Evolutionary conservation across 129 eudicot species (phyloP).

Genomic region (Pseudognaphalium luteoalbum): DNA sequence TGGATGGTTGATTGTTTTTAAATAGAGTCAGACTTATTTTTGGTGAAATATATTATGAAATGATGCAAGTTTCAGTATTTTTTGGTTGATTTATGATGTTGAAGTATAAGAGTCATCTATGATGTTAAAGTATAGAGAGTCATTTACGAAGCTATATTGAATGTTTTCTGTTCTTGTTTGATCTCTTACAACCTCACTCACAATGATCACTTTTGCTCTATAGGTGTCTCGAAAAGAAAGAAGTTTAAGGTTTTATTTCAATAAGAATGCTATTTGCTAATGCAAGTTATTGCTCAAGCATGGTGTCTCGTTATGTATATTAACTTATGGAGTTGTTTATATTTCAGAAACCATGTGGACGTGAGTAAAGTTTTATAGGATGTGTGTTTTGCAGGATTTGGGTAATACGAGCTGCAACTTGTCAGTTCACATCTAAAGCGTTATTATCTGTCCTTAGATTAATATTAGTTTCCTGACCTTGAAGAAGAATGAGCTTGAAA

Average conservation of each 20-base stretch:
- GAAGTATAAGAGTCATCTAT: neutral
- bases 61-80: constrained; percentile 13
- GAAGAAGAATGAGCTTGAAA: constrained; percentile 66
- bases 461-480: constrained; percentile 14
- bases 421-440: constrained; percentile 12
- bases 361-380: constrained; percentile 7
- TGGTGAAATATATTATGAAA: constrained; percentile 13
- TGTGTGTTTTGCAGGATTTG: constrained; percentile 44
- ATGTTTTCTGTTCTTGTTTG: neutral
- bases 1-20: neutral
- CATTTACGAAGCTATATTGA: constrained; percentile 8
- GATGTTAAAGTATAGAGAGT: constrained; percentile 9
- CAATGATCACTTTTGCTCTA: neutral
- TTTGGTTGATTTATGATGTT: neutral
- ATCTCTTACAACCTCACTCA: neutral
- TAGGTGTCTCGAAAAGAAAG: neutral
- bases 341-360: constrained; percentile 2
- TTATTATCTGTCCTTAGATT: constrained; percentile 29
- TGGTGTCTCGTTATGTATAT: constrained; percentile 2
- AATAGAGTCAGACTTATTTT: neutral
- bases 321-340: neutral
- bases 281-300: neutral
- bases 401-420: constrained; percentile 36
- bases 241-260: constrained; percentile 3
- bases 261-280: neutral